Conservation (phyloP, 345 rosid genomes). For the Psidium guajava region DNA sequence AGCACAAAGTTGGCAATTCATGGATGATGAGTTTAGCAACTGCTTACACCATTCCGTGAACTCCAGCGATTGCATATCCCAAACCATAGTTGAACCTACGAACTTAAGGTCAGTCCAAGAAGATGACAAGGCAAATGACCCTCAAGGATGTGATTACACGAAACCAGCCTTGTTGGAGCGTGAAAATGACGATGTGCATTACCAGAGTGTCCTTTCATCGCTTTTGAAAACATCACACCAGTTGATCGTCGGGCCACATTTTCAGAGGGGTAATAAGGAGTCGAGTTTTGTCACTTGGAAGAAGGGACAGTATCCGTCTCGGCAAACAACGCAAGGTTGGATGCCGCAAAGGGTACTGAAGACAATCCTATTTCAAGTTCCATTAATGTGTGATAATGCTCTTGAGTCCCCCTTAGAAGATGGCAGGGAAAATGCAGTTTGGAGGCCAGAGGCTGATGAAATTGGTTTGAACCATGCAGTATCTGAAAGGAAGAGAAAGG, state of each 20-base stretch:
- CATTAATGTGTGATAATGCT: constrained; percentile 34
- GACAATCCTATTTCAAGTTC: constrained; percentile 68
- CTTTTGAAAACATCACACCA: constrained; percentile 57
- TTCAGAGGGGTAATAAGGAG: constrained; percentile 28
- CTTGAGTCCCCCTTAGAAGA: constrained; percentile 26
- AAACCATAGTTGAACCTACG: constrained; percentile 39
- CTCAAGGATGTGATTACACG: constrained; percentile 16
- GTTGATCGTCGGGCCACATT: constrained; percentile 37
- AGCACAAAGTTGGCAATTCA: constrained; percentile 57
- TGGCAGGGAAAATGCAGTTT: constrained; percentile 12
- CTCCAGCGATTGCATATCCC: constrained; percentile 70
- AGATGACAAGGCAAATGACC: not conserved
- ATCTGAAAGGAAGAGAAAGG: constrained; percentile 42
- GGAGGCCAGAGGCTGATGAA: constrained; percentile 52
- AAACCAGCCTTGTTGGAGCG: constrained; percentile 20
- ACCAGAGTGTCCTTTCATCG: constrained; percentile 52
- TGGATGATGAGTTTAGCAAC: constrained; percentile 66
- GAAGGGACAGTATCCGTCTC: constrained; percentile 15
- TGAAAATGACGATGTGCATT: constrained; percentile 50
- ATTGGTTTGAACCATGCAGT: constrained; percentile 25
- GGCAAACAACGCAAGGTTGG: constrained; percentile 8
- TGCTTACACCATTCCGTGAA: constrained; percentile 52
- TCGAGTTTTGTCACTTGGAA: constrained; percentile 70
- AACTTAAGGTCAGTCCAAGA: constrained; percentile 5
- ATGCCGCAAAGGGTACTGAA: constrained; percentile 48